Base-by-base conservation (phyloP, 2,329 filamentous ascomycete genomes). In the Ophiostoma novo-ulmi region DNA sequence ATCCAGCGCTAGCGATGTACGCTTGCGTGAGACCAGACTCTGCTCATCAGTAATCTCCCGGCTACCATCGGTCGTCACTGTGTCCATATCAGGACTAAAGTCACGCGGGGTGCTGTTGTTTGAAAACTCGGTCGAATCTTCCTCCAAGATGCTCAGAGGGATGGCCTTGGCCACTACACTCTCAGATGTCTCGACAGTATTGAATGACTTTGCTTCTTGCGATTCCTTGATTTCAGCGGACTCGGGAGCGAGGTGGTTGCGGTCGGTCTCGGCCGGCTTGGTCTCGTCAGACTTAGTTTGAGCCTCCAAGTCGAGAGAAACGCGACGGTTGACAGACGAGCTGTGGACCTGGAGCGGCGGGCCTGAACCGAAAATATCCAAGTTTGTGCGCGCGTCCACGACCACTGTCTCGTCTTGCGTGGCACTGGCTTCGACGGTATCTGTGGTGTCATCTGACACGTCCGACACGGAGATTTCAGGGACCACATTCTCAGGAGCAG, bases 341-440 rank as follows among this genome's bases (percentile, higher is more conserved):
- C 67, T 52, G 22, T 65, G 68, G 13, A 64, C 52, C 39, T 58
- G 74, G 71, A 70, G 64, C 1, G 71, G 67, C 35, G 72, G 71
- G 1, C 67, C 69, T 0, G 71, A 72, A 3, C 77, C 77, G 65
- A 80, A 80, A 2, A 80, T 80, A 71, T 80, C 78, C 0, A 78
- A 74, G 41, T 78, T 78, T 5, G 73, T 74, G 36, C 77, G 77
- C 17, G 77, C 76, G 61, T 80, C 79, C 20, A 80, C 75, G 36
- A 77, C 71, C 1, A 74, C 70, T 0, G 73, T 64, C 5, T 67
- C 69, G 13, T 73, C 64, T 7, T 69, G 69, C 2, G 38, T n/a
- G 7, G 67, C 14, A 20, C 10, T 8, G 11, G 17, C 69, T 38
- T n/a, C 2, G 1, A 26, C 44, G 17, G n/a, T 14, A n/a, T 44